Conservation (phyloP, 108 stramenopile genomes). For the Stephanodiscus triporus region DNA sequence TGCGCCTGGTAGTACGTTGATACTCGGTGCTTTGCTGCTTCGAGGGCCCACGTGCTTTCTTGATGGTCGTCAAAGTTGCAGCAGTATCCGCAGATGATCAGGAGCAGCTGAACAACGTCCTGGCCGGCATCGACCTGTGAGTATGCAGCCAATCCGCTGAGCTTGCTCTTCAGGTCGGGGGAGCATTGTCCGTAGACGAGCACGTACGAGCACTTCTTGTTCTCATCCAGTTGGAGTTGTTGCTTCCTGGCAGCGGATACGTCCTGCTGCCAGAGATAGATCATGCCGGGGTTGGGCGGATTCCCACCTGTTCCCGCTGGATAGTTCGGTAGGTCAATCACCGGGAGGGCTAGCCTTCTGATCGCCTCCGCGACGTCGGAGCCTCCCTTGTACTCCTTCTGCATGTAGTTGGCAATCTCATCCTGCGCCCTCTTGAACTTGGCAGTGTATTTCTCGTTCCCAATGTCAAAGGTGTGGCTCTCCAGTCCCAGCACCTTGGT, state of each 20-base stretch:
- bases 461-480: constrained; percentile 4
- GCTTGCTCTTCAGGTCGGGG: not conserved
- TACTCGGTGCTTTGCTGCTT: not conserved
- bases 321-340: too few species aligned
- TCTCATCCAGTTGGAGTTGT: not conserved
- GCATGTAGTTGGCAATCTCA: not conserved
- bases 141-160: not conserved
- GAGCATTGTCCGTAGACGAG: not conserved
- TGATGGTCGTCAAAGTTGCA: constrained; percentile 7
- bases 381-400: constrained; percentile 4
- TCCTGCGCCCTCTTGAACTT: not conserved
- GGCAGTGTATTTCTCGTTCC: not conserved
- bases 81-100: constrained; percentile 8
- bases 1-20: not conserved
- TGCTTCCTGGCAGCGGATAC: too few species aligned
- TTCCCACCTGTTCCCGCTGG: too few species aligned
- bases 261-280: too few species aligned
- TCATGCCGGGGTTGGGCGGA: too few species aligned
- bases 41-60: constrained; percentile 9
- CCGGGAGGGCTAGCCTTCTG: not conserved
- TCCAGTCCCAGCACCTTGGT: not conserved
- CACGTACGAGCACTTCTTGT: not conserved
- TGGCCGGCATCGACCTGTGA: not conserved
- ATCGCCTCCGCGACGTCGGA: not conserved
- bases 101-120: constrained; percentile 10